A percentile compares a stretch with the other conserved stretches of the same genome.
These are phyloP conservation scores for Citrus reticulata DNA, from an alignment of 345 rosid species.

Conservation along the genomic window DNA sequence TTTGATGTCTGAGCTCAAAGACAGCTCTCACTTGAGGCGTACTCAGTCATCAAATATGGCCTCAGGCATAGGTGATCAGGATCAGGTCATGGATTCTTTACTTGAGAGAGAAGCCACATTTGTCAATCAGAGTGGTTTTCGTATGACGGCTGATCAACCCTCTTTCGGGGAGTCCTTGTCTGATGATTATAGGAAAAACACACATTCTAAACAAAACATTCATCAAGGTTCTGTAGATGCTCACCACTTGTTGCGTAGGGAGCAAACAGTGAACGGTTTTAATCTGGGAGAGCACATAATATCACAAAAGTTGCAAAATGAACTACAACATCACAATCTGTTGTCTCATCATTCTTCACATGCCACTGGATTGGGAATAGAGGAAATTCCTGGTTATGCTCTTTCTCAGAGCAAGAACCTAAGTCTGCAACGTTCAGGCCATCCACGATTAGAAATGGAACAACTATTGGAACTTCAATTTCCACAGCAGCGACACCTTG, in stretches of 20 bases:
- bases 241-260: slow-evolving; percentile 28
- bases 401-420: slow-evolving; percentile 17
- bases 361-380: slow-evolving; percentile 21
- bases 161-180: slow-evolving; percentile 32
- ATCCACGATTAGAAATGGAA: slow-evolving; percentile 29
- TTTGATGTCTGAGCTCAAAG: slow-evolving; percentile 57
- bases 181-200: slow-evolving; percentile 27
- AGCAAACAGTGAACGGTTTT: slow-evolving; percentile 30
- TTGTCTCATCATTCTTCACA: slow-evolving; percentile 24
- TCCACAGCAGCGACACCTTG: slow-evolving; percentile 31
- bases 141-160: slow-evolving; percentile 27
- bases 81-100: slow-evolving; percentile 24
- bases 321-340: slow-evolving; percentile 29
- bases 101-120: slow-evolving; percentile 19
- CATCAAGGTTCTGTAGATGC: slow-evolving; percentile 32
- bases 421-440: slow-evolving; percentile 13
- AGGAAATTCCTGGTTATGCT: slow-evolving; percentile 24
- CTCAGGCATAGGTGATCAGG: slow-evolving; percentile 24
- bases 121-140: slow-evolving; percentile 14
- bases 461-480: slow-evolving; percentile 31
- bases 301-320: slow-evolving; percentile 36
- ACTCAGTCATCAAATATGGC: slow-evolving; percentile 31
- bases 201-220: slow-evolving; percentile 22
- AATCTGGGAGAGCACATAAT: slow-evolving; percentile 32
- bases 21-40: slow-evolving; percentile 30